Evolutionary conservation across 1,139 yeast species (phyloP).

Genomic region (Pichia inconspicua): DNA sequence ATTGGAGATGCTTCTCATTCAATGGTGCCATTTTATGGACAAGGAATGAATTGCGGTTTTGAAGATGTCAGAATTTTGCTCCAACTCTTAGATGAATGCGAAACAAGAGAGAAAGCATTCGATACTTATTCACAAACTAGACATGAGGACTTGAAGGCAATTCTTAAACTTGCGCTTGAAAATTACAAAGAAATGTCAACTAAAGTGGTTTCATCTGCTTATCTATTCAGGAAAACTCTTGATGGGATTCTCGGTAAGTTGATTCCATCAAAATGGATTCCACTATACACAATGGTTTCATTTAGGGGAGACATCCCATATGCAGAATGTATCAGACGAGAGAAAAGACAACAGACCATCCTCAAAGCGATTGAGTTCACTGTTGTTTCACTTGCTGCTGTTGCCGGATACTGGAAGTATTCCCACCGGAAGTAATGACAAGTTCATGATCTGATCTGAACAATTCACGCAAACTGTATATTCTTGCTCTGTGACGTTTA

Average conservation of each 20-base stretch:
- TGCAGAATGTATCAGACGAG: conserved; percentile 56
- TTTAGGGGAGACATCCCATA: conserved; percentile 80
- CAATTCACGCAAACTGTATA: neutral
- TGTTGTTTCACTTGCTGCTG: conserved; percentile 9
- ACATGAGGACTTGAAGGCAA: conserved; percentile 62
- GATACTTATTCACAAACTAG: conserved; percentile 49
- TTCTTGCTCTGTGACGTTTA: neutral
- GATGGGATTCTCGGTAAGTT: conserved; percentile 58
- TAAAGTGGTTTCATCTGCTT: conserved; percentile 60
- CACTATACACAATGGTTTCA: conserved; percentile 87
- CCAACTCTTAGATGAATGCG: conserved; percentile 41
- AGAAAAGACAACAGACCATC: conserved; percentile 42
- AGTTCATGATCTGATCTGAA: too few species aligned
- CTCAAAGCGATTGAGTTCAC: conserved; percentile 25
- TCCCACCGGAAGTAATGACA: neutral
- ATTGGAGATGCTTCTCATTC: conserved; percentile 94
- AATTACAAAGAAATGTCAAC: conserved; percentile 87
- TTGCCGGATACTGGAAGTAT: conserved; percentile 6
- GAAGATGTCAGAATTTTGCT: conserved; percentile 75
- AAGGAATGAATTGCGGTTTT: conserved; percentile 95
- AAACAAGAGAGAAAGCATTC: conserved; percentile 45
- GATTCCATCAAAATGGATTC: conserved; percentile 63
- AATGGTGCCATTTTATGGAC: conserved; percentile 96
- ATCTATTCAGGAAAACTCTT: conserved; percentile 56
- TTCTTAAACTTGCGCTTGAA: conserved; percentile 68